Evolutionary conservation across 2,329 filamentous ascomycete species (phyloP), one percentile per base, ranked within the genome.

Genomic region (Ceratocystis colombiana): DNA sequence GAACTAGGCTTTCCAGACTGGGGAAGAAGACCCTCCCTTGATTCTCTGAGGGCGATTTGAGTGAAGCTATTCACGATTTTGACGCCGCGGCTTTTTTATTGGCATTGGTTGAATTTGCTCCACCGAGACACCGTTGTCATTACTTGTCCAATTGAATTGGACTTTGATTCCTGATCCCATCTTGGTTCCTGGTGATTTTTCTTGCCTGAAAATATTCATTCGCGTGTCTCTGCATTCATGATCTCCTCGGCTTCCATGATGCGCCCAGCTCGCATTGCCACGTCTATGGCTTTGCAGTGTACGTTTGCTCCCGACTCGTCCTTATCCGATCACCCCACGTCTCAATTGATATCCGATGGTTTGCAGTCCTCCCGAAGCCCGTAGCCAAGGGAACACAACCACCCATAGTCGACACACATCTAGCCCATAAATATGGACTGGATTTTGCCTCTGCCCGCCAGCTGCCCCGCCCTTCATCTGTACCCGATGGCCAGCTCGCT

Each of bases 201-300:
- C 22, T 53, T 22, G 46, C 22, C n/a, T 50, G 3, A 12, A 41
- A 15, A 28, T 33, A 12, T 28, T 17, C 12, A 3, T 57, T 33
- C 17, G 15, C 53, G 53, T 30, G 53, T 30, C 22, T 33, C n/a
- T 53, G n/a, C 48, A 53, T 53, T 33, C 25, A 57, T 57, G 53
- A 20, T 57, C 17, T 57, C 53, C 4, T 57, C 53, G 22, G 17
- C 64, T 72, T 73, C 71, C 69, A 82, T 82, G 79, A 74, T 80
- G 70, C 75, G 76, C 67, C 78, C 79, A 68, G 74, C 78, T 73
- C 79, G 80, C 75, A 79, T 78, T 71, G 78, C 78, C 72, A 79
- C 78, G 75, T 76, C 79, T 71, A 77, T 81, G 76, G 78, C 79
- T 71, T 75, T 82, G 70, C 78, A 80, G 79, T 78, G 80, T 82